Conservation (phyloP, 2,329 filamentous ascomycete species). For the Pseudogymnoascus sp. region DNA sequence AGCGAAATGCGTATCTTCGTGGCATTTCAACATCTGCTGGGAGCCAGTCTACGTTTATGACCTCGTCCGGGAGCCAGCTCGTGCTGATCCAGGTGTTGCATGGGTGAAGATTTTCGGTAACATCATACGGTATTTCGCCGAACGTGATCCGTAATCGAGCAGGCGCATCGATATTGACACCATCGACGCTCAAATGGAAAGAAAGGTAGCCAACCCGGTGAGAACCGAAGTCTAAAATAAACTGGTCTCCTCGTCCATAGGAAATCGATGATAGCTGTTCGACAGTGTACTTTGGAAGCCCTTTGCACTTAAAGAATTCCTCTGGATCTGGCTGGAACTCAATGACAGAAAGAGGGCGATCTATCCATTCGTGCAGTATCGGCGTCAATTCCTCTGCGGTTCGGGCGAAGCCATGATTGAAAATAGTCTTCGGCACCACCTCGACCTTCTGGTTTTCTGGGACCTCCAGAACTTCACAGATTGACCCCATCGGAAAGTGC, state of each 20-base stretch:
- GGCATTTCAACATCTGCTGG: slow-evolving; percentile 28
- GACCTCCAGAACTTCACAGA: slow-evolving; percentile 12
- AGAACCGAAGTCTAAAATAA: slow-evolving; percentile 32
- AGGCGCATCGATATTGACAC: slow-evolving; percentile 33
- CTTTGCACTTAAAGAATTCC: slow-evolving; percentile 22
- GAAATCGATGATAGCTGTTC: slow-evolving; percentile 17
- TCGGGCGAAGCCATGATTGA: slow-evolving; percentile 17
- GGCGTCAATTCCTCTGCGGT: slow-evolving; percentile 18
- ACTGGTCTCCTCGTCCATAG: slow-evolving; percentile 28
- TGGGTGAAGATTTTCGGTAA: slow-evolving; percentile 31
- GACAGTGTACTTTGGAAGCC: slow-evolving; percentile 15
- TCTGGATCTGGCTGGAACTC: slow-evolving; percentile 21
- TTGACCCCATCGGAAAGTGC: not conserved
- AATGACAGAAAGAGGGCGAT: slow-evolving; percentile 20
- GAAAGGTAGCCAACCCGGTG: slow-evolving; percentile 32
- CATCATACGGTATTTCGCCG: slow-evolving; percentile 34
- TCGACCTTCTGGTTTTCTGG: slow-evolving; percentile 21
- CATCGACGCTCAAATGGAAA: slow-evolving; percentile 27
- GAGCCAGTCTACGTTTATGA: slow-evolving; percentile 33
- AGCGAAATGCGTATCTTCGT: slow-evolving; percentile 33
- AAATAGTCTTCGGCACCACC: slow-evolving; percentile 14
- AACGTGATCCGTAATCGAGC: slow-evolving; percentile 33
- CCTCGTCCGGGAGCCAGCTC: slow-evolving; percentile 34
- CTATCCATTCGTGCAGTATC: slow-evolving; percentile 17
- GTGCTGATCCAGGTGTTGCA: slow-evolving; percentile 36